Evolutionary conservation across 768 basidiomycete species (phyloP), one percentile per base, ranked within the genome.

Genomic region (Collybia mongolica): DNA sequence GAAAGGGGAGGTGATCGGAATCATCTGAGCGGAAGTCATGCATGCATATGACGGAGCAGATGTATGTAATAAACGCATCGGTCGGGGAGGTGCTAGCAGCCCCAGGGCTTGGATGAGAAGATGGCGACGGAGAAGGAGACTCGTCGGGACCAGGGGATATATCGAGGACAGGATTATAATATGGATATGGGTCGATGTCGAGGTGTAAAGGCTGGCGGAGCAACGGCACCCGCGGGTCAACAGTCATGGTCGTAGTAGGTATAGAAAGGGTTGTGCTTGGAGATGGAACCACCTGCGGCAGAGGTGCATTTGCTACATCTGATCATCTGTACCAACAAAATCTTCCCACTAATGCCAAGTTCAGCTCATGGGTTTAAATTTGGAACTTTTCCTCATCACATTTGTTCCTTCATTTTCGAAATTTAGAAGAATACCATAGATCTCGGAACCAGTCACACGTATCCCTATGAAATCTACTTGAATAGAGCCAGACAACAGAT

Each of bases 21-120:
- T 90, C 90, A 19, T 76, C 68, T 2, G 86, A 79, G 19, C 72
- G 61, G 58, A 87, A 90, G 65, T 90, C 86, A 60, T 83, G 77
- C 63, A 86, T 68, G 65, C 86, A 88, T 6, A 87, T 62, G 12
- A 81, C 85, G 7, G 76, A 77, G 59, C 77, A 82, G 26, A 76
- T 65, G 8, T 71, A 57, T 29, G 64, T 60, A 39, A 58, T 60
- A 26, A 49, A 60, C 36, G 62, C 64, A 4, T 62, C 63, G n/a
- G 65, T 62, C 2, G 69, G 63, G 19, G 69, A 63, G 24, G 68
- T 64, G 22, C 53, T 58, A 18, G 57, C 54, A n/a, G 65, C 61
- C 45, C 63, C 65, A 29, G 56, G 52, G 47, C 65, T 68, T 38
- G 65, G 64, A 18, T 61, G 53, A 7, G 70, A 65, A 1, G 69